phyloP scores from a whole-genome alignment of 1,139 yeast species.

The Sugiyamaella grinbergsii region DNA sequence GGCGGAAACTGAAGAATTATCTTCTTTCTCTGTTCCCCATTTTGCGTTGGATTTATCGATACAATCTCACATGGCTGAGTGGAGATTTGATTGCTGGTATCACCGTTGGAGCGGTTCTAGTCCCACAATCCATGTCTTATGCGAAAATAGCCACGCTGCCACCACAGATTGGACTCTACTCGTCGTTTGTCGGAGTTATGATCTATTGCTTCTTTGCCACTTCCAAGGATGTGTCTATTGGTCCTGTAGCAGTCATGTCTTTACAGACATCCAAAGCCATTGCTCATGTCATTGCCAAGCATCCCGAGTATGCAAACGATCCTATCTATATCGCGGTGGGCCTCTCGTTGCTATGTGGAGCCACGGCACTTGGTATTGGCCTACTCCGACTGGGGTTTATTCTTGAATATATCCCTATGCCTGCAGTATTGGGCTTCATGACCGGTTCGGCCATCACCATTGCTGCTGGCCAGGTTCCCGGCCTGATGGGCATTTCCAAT shows the following conservation, averaged over 20 bases:
- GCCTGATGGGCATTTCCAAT: slow-evolving; percentile 70
- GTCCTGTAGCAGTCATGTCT: slow-evolving; percentile 98
- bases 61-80: slow-evolving; percentile 75
- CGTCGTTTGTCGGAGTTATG: slow-evolving; percentile 89
- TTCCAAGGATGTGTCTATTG: slow-evolving; percentile 92
- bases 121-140: slow-evolving; percentile 95
- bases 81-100: slow-evolving; percentile 90
- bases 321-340: slow-evolving; percentile 65
- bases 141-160: slow-evolving; percentile 82
- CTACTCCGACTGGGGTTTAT: slow-evolving; percentile 81
- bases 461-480: slow-evolving; percentile 83
- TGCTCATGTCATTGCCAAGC: slow-evolving; percentile 58
- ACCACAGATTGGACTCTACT: slow-evolving; percentile 85
- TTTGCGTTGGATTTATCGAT: slow-evolving; percentile 77
- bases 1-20: slow-evolving; percentile 48
- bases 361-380: slow-evolving; percentile 81
- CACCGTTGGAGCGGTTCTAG: slow-evolving; percentile 89
- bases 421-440: slow-evolving; percentile 95
- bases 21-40: slow-evolving; percentile 74
- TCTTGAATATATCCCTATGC: slow-evolving; percentile 84
- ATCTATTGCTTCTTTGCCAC: slow-evolving; percentile 91
- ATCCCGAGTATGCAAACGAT: slow-evolving; percentile 49
- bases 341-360: slow-evolving; percentile 80
- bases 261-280: slow-evolving; percentile 80
- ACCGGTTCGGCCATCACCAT: slow-evolving; percentile 89